Evolutionary conservation across 352 stramenopile genomes (phyloP), one percentile per base, ranked within the genome.

Genomic region (Pythium monospermum): DNA sequence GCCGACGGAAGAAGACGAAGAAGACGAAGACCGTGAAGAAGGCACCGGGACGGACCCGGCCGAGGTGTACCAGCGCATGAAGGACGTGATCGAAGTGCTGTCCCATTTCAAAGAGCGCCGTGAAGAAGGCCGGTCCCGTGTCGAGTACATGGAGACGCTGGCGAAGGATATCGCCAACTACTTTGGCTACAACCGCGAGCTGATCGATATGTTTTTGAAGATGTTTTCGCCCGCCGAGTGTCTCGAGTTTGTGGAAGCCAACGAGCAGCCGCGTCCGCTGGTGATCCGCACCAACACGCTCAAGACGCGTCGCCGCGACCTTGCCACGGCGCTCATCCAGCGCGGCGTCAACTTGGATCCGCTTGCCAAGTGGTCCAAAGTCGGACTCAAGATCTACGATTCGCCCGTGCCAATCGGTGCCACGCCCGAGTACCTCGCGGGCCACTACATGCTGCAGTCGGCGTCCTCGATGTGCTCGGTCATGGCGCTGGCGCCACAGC

Each of bases 211-310:
- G 73, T 94, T 94, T 61, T 64, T 98, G 25, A 90, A 94, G 57
- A 98, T 99, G 89, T 98, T 99, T 63, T 96, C 91, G 39, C 96
- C 96, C 0, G 88, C 93, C 42, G 96, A 99, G 75, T 96, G 87
- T 44, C 68, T 99, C 16, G 96, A 99, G 68, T 99, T 99, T 67
- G 74, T 99, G 23, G 96, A 99, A 60, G 96, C 97, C 31, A 99
- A 97, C 59, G 97, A 99, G 58, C 95, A 96, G 63, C 86, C 94
- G 28, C 85, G 97, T 40, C 97, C 97, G 26, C 73, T 99, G 22
- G 97, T 99, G 16, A 98, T 99, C 49, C 90, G 97, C 49, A 97
- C 96, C n/a, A 99, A 99, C 82, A 99, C 97, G 43, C 78, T 99
- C 40, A 99, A 99, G 79, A 92, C 96, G 25, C 83, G 96, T 58